Conservation (phyloP, 2,329 filamentous ascomycete species). For the Orbilia brochopaga region DNA sequence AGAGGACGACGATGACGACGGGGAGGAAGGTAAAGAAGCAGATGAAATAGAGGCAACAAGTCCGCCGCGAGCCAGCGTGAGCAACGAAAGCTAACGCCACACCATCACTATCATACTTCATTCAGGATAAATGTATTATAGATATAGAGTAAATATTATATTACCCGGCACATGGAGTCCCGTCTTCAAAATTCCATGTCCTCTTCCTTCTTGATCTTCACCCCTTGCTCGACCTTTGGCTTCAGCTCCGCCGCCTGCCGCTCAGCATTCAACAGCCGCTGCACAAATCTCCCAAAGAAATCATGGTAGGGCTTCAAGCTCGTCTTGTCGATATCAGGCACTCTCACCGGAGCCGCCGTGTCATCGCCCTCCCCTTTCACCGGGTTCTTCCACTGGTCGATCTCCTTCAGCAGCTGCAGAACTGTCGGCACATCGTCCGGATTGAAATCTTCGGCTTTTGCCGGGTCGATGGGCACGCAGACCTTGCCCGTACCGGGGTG, state of each 20-base stretch:
- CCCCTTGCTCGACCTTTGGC: slow-evolving; percentile 17
- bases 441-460: slow-evolving; percentile 78
- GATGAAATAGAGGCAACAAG: background rate
- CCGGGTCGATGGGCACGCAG: slow-evolving; percentile 89
- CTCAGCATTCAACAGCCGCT: slow-evolving; percentile 31
- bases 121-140: background rate
- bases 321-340: slow-evolving; percentile 96
- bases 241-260: background rate
- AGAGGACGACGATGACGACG: slow-evolving; percentile 7
- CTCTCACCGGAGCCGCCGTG: slow-evolving; percentile 58
- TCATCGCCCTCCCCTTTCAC: slow-evolving; percentile 58
- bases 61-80: background rate
- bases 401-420: slow-evolving; percentile 78
- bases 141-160: background rate
- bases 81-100: background rate
- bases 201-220: slow-evolving; percentile 24
- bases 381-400: slow-evolving; percentile 75
- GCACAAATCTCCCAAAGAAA: slow-evolving; percentile 81
- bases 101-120: background rate
- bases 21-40: background rate
- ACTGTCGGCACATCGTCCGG: slow-evolving; percentile 89
- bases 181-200: slow-evolving; percentile 16
- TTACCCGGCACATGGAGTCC: background rate
- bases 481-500: slow-evolving; percentile 90
- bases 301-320: slow-evolving; percentile 91